Base-by-base conservation (phyloP, 2,329 filamentous ascomycete species). In the Phyllosticta paracitricarpa region DNA sequence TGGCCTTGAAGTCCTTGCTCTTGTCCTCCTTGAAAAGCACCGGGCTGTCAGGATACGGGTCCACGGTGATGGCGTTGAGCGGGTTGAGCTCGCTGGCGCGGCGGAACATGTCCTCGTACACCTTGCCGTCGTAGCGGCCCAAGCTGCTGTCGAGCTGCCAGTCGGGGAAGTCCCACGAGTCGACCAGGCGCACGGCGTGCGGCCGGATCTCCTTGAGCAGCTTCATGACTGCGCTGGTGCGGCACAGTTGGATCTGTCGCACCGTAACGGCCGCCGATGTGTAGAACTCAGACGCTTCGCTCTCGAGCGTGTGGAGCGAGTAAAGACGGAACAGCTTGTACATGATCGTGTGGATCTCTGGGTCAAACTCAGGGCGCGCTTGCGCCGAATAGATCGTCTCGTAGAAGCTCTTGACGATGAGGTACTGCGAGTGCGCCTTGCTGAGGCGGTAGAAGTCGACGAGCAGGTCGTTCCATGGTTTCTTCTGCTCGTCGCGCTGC, bases 331-430 rank as follows among this genome's bases (percentile, higher is more conserved):
- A 88, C 35, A 88, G 79, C 67, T 85, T 84, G 74, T 85, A 82
- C 67, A 91, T 75, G 9, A 89, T 69, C 0, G 73, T 72, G 14
- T 82, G 75, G 0, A 86, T 88, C 61, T 81, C 78, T 0, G 78
- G 68, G 68, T 86, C 83, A 30, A 89, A 75, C 17, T 81, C 77
- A 12, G 78, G 71, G n/a, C 73, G 73, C 10, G 82, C 79, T 7
- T 78, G 69, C 6, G 80, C 75, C 4, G 79, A 78, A 48, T 85
- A 82, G 22, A 93, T 82, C 1, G 83, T 78, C 3, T 84, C 79
- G 75, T 94, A 89, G 77, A 91, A 91, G 77, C 86, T 89, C 79
- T 89, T 90, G 65, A 91, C 87, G 0, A 91, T 82, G 66, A 90
- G 81, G 73, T 90, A 91, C 73, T 91, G 87, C 0, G 86, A 87